A percentile compares a stretch with the other conserved stretches of the same genome.
Evolutionary conservation across 2,329 filamentous ascomycete genomes (phyloP).

Genomic region (Fusarium duplospermum): DNA sequence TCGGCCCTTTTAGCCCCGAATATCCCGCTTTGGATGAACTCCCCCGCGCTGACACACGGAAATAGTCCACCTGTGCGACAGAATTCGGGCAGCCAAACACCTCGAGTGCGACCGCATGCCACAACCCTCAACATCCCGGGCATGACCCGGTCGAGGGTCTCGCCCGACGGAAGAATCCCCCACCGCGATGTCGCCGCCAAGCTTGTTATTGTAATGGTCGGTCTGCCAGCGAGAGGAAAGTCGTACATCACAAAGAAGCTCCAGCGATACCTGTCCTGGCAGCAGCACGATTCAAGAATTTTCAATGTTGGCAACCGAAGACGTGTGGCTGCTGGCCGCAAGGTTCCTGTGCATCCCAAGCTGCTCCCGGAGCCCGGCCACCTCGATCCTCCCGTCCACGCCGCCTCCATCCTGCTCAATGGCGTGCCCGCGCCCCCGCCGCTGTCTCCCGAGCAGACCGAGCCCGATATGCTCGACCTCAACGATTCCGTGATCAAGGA

Average conservation of each 20-base stretch:
- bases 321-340: conserved; percentile 77
- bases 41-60: conserved; percentile 35
- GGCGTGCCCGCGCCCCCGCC: conserved; percentile 55
- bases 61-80: conserved; percentile 74
- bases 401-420: conserved; percentile 69
- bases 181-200: conserved; percentile 95
- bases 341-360: conserved; percentile 50
- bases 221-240: conserved; percentile 92
- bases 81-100: conserved; percentile 81
- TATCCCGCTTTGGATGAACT: conserved; percentile 24
- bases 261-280: conserved; percentile 93
- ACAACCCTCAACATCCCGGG: conserved; percentile 98
- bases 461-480: conserved; percentile 54
- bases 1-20: conserved; percentile 38
- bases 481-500: conserved; percentile 40
- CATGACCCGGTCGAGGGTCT: conserved; percentile 94
- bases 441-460: conserved; percentile 46
- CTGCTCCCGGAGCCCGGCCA: conserved; percentile 50
- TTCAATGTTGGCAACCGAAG: conserved; percentile 97
- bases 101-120: conserved; percentile 82
- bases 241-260: conserved; percentile 99
- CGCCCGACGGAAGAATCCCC: conserved; percentile 93
- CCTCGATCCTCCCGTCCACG: conserved; percentile 61
- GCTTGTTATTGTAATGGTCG: conserved; percentile 98
- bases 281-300: conserved; percentile 94